These are phyloP conservation scores for Aspergillus luchuensis DNA, from an alignment of 2,329 filamentous ascomycete species.

Conservation along the genomic window DNA sequence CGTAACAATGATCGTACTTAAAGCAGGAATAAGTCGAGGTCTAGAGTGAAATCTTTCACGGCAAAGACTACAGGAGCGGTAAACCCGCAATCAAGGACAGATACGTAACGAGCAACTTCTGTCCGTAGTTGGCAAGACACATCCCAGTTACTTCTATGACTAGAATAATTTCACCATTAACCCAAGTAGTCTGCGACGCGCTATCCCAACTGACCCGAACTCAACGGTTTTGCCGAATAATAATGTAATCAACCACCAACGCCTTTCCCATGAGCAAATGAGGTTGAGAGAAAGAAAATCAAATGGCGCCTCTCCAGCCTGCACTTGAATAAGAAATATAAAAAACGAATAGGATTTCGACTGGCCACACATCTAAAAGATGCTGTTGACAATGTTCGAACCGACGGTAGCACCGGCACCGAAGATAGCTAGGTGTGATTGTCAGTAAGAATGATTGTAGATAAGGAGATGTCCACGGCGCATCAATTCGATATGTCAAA, in stretches of 20 bases:
- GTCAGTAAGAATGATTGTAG: conserved; percentile 21
- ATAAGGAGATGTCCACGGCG: not conserved
- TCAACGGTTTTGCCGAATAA: not conserved
- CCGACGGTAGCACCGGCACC: conserved; percentile 91
- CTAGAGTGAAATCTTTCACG: not conserved
- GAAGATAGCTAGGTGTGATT: conserved; percentile 68
- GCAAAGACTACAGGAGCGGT: not conserved
- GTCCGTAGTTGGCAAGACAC: not conserved
- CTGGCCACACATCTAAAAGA: conserved; percentile 63
- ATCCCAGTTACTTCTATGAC: not conserved
- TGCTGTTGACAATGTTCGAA: conserved; percentile 84
- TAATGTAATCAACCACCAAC: conserved; percentile 32
- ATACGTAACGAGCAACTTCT: too few species aligned
- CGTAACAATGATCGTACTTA: not conserved
- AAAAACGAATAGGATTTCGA: conserved; percentile 5
- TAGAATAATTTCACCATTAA: not conserved
- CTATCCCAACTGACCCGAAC: conserved; percentile 1
- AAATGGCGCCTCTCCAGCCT: not conserved
- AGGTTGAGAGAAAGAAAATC: conserved; percentile 9
- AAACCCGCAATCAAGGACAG: not conserved
- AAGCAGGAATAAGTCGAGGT: not conserved
- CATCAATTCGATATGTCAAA: not conserved
- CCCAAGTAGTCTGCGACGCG: not conserved
- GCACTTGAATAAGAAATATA: conserved; percentile 4
- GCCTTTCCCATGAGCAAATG: conserved; percentile 33